Base-by-base conservation (phyloP, 208 protist species). In the Porcisia deanei region DNA sequence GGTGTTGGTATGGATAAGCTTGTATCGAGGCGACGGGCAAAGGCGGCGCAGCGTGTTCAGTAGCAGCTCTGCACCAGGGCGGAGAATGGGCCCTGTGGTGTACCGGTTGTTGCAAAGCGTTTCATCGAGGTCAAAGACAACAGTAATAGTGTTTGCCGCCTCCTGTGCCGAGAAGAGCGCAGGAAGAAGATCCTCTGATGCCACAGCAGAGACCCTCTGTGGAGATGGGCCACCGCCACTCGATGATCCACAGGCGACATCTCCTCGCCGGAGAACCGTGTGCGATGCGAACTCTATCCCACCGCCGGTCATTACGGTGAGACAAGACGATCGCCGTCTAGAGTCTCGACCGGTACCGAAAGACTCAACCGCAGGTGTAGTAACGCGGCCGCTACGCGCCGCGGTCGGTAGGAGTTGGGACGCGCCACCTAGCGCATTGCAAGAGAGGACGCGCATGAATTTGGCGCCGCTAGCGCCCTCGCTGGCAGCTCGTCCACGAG, bases 51-150 rank as follows among this genome's bases (percentile, higher is more conserved):
- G 77, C 20, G 81, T 75, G 25, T 79, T 69, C 55, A 97, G 85
- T 39, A 96, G 79, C 55, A 83, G 77, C 37, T 89, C 72, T 39
- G 91, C 90, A 10, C 90, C 89, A 22, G 93, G 93, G 22, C 93
- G 84, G 69, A 97, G 79, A 71, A 93, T 71, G 6, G 91, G 81
- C 1, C 88, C 80, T 12, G 85, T 86, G 52, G 85, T 49, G 57
- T 74, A 75, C 75, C 92, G 90, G 73, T 98, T 98, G 79, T 94
- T 95, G 75, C 89, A 94, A 54, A 98, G 83, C 39, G 94, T 98
- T 76, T 98, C 94, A 73, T 98, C 94, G 16, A 98, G 80, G 82
- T 98, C 94, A 73, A 98, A 96, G 53, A 98, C 94, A 60, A 98
- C 85, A 47, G 93, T 97, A 39, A 92, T 81, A 30, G 90, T 95